phyloP scores from a whole-genome alignment of 495 filamentous ascomycete genomes.

The Aspergillus nidulans region DNA sequence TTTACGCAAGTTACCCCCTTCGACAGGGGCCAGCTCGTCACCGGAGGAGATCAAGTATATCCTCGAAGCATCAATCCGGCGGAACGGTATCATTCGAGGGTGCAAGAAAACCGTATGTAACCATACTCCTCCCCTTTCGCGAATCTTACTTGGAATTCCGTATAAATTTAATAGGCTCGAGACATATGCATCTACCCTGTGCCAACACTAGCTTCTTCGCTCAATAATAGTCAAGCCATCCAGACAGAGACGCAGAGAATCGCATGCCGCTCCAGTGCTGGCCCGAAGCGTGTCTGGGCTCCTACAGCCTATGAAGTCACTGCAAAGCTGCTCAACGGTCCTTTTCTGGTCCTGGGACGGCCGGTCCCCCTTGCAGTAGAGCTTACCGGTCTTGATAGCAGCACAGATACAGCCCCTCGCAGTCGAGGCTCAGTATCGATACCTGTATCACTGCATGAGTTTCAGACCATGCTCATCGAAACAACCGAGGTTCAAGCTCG shows the following conservation, averaged over 20 bases:
- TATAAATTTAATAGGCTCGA: background rate
- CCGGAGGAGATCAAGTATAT: slow-evolving; percentile 9
- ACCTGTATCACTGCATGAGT: slow-evolving; percentile 6
- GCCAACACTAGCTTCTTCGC: background rate
- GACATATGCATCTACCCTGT: background rate
- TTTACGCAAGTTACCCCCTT: slow-evolving; percentile 17
- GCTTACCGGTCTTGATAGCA: background rate
- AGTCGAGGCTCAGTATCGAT: background rate
- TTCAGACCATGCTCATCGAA: slow-evolving; percentile 13
- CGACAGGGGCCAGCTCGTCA: background rate
- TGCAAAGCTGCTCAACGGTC: slow-evolving; percentile 2
- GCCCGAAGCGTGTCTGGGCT: background rate
- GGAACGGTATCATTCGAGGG: background rate
- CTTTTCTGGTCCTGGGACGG: background rate
- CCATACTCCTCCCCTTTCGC: too few species aligned
- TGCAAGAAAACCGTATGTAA: background rate
- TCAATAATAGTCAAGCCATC: background rate
- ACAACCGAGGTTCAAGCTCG: background rate
- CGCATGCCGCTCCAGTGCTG: background rate
- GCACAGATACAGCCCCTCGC: background rate
- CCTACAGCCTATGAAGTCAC: slow-evolving; percentile 1
- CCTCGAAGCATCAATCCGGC: slow-evolving; percentile 7
- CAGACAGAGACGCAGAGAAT: background rate
- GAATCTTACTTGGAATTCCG: too few species aligned
- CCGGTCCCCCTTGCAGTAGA: slow-evolving; percentile 4